Evolutionary conservation across 495 filamentous ascomycete genomes (phyloP), one percentile per base, ranked within the genome.

Genomic region (Acidiella bohemica): DNA sequence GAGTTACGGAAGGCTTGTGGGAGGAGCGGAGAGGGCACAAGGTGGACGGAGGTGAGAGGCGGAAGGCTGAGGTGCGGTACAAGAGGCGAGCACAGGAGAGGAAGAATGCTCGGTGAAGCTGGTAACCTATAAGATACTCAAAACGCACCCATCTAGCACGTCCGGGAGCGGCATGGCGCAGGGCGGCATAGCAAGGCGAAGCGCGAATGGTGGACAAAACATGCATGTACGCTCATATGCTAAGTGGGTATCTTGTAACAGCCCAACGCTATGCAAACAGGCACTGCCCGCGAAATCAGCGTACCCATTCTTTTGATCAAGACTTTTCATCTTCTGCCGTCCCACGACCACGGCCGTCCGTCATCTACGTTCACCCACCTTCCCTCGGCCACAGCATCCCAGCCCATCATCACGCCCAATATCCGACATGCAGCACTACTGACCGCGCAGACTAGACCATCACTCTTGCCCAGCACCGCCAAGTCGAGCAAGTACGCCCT

Each of bases 31-130:
- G 80, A 41, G 90, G 90, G 27, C 72, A 73, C 32, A 97, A 96
- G 74, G 73, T 95, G 45, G 90, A 97, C 67, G 90, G 90, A 53
- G 90, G 90, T 68, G 90, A 97, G 65, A 73, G 90, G 57, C 74
- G 92, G 58, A 76, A 72, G 61, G 78, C 76, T 13, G 80, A 93
- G 63, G 78, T 96, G 31, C 67, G 84, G 55, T 70, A 76, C 19
- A 84, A 82, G 68, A 70, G 71, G 47, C 53, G 58, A 41, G 52
- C 55, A 13, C 49, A 45, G 20, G 63, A 65, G 53, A 57, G 58
- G 41, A 64, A 60, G 56, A 53, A 44, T 8, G 41, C 46, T 22
- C 42, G 50, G 32, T 53, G 44, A 27, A 34, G 31, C 14, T 14
- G 14, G 25, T 27, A 7, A n/a, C 7, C 7, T 27, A 27, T 7